phyloP scores from a whole-genome alignment of 495 filamentous ascomycete species.

The Hypoxylon subgilvum region DNA sequence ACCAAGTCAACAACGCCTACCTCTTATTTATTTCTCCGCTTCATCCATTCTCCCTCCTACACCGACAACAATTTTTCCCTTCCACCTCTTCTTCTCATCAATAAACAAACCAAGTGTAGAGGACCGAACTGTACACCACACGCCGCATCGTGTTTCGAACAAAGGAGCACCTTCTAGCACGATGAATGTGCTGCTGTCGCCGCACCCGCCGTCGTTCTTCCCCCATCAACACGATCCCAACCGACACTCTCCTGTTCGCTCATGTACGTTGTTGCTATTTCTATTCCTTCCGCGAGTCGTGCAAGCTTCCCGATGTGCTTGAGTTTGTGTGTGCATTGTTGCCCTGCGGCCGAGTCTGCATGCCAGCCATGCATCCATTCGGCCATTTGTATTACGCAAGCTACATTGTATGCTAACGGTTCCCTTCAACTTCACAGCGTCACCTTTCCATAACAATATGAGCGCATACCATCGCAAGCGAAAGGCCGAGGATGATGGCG shows the following conservation, averaged over 20 bases:
- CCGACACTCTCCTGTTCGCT: conserved; percentile 72
- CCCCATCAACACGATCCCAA: conserved; percentile 75
- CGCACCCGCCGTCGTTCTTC: conserved; percentile 72
- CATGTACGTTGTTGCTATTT: conserved; percentile 58
- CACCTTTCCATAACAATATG: conserved; percentile 58
- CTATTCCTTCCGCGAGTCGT: background rate
- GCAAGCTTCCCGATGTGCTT: too few relatives aligned
- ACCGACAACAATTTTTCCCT: background rate
- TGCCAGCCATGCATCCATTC: background rate
- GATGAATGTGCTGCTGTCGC: conserved; percentile 60
- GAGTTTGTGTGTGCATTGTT: too few relatives aligned
- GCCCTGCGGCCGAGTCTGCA: too few relatives aligned
- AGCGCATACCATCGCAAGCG: conserved; percentile 74
- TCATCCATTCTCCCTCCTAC: conserved; percentile 14
- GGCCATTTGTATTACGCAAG: conserved; percentile 1
- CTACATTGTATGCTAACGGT: conserved; percentile 36
- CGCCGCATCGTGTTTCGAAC: background rate
- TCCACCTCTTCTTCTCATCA: background rate
- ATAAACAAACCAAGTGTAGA: background rate
- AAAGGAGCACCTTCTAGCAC: conserved; percentile 26
- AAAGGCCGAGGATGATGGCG: conserved; percentile 86
- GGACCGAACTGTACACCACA: background rate
- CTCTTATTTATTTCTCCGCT: conserved; percentile 1
- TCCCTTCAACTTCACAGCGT: conserved; percentile 49
- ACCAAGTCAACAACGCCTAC: conserved; percentile 21